Evolutionary conservation across 2,329 filamentous ascomycete genomes (phyloP).

Genomic region (Pseudogymnoascus sp.): DNA sequence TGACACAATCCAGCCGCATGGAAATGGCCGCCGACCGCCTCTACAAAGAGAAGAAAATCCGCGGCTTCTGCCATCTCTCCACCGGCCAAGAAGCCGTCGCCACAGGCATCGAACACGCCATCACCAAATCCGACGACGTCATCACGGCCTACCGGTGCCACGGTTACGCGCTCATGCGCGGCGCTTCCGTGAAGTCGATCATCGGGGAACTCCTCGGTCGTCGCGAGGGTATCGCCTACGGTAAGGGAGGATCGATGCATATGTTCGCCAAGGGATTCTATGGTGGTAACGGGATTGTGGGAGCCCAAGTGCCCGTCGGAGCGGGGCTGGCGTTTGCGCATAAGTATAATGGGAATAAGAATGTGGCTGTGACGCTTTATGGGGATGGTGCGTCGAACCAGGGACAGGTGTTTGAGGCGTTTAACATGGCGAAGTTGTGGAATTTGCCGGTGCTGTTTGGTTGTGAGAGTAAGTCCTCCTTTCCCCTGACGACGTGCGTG

Average conservation of each 20-base stretch:
- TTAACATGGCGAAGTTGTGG: conserved; percentile 99
- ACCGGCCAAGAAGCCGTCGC: conserved; percentile 97
- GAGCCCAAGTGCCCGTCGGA: conserved; percentile 94
- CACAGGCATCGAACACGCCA: conserved; percentile 91
- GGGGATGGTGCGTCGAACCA: conserved; percentile 98
- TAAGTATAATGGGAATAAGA: conserved; percentile 83
- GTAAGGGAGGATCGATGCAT: conserved; percentile 99
- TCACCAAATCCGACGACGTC: conserved; percentile 82
- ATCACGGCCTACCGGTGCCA: conserved; percentile 99
- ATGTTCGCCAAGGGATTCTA: conserved; percentile 99
- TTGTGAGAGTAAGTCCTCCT: conserved; percentile 77
- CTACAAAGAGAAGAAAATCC: conserved; percentile 99
- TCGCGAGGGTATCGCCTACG: conserved; percentile 93
- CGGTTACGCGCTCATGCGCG: conserved; percentile 96
- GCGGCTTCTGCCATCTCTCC: conserved; percentile 98
- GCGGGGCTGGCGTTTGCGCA: conserved; percentile 95
- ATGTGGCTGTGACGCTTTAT: conserved; percentile 82
- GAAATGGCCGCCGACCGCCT: conserved; percentile 98
- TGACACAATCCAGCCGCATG: conserved; percentile 64
- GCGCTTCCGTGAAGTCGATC: conserved; percentile 80
- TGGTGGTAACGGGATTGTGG: conserved; percentile 97
- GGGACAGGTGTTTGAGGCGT: conserved; percentile 98
- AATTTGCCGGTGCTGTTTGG: conserved; percentile 91
- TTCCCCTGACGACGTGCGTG: background rate
- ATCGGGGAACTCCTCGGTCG: conserved; percentile 93